Conservation (phyloP, 208 protist species). For the Wallacemonas sp. region DNA sequence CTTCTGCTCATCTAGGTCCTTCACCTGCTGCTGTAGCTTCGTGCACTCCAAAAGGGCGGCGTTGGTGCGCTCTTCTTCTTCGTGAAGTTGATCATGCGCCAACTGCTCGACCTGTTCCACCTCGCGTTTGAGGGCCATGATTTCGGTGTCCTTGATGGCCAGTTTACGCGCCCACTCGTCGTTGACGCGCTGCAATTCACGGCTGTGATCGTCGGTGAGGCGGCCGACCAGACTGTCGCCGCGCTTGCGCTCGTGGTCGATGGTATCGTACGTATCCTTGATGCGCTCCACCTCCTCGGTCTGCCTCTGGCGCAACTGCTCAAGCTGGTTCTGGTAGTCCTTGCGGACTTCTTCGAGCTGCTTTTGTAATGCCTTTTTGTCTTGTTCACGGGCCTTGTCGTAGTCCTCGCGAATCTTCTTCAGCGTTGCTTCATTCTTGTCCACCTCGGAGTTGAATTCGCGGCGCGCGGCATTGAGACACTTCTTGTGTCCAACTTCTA, state of each 20-base stretch:
- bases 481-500: conserved; percentile 33
- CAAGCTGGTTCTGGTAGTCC: conserved; percentile 28
- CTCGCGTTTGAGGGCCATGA: conserved; percentile 32
- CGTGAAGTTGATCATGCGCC: conserved; percentile 17
- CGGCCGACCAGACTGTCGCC: conserved; percentile 23
- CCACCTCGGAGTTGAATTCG: conserved; percentile 31
- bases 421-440: conserved; percentile 14
- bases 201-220: conserved; percentile 38
- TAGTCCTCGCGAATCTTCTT: conserved; percentile 13
- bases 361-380: conserved; percentile 15
- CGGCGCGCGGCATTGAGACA: conserved; percentile 34
- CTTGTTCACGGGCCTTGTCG: conserved; percentile 13
- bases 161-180: conserved; percentile 40
- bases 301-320: conserved; percentile 14
- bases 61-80: conserved; percentile 28
- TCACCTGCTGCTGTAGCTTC: conserved; percentile 26
- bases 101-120: conserved; percentile 23
- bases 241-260: conserved; percentile 23
- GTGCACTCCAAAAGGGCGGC: conserved; percentile 31
- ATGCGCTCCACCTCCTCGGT: conserved; percentile 23
- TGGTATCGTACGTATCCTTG: conserved; percentile 27
- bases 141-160: conserved; percentile 48
- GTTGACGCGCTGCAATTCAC: conserved; percentile 32
- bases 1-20: conserved; percentile 21
- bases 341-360: conserved; percentile 17